phyloP scores from a whole-genome alignment of 2,329 filamentous ascomycete species.

The Phialophora macrospora region DNA sequence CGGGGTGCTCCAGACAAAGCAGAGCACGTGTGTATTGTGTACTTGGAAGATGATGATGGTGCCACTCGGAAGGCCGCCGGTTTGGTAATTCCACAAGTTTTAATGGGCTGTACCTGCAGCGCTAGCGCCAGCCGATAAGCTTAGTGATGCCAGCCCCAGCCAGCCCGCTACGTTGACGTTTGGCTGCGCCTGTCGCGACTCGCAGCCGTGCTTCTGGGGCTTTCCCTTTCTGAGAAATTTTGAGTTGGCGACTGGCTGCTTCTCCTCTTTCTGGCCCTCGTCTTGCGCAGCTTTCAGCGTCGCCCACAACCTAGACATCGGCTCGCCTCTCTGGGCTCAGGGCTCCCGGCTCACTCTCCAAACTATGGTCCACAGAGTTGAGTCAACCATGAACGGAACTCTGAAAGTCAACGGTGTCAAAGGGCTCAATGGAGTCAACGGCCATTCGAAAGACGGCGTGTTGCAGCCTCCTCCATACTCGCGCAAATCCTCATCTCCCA shows the following conservation, averaged over 20 bases:
- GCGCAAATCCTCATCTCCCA: constrained; percentile 59
- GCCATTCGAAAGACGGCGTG: constrained; percentile 32
- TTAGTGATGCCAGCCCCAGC: constrained; percentile 5
- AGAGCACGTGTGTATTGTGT: too few relatives aligned
- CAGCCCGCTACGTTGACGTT: background rate
- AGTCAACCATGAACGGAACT: constrained; percentile 32
- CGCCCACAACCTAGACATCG: background rate
- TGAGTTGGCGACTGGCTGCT: background rate
- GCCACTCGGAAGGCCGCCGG: constrained; percentile 32
- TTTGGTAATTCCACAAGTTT: background rate
- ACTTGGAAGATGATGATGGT: constrained; percentile 19
- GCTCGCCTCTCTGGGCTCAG: constrained; percentile 1
- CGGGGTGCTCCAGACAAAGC: too few relatives aligned
- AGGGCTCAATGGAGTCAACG: constrained; percentile 31
- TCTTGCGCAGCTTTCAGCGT: constrained; percentile 1
- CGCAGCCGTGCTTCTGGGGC: background rate
- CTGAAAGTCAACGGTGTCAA: constrained; percentile 34
- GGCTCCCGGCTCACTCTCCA: background rate
- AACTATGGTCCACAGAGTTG: constrained; percentile 29
- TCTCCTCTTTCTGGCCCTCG: constrained; percentile 4
- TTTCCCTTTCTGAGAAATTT: constrained; percentile 1
- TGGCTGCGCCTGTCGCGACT: constrained; percentile 9
- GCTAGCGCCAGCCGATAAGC: constrained; percentile 17
- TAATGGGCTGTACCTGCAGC: constrained; percentile 18
- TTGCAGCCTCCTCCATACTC: constrained; percentile 31